phyloP scores from a whole-genome alignment of 257 asterid species.

The Prunella vulgaris region DNA sequence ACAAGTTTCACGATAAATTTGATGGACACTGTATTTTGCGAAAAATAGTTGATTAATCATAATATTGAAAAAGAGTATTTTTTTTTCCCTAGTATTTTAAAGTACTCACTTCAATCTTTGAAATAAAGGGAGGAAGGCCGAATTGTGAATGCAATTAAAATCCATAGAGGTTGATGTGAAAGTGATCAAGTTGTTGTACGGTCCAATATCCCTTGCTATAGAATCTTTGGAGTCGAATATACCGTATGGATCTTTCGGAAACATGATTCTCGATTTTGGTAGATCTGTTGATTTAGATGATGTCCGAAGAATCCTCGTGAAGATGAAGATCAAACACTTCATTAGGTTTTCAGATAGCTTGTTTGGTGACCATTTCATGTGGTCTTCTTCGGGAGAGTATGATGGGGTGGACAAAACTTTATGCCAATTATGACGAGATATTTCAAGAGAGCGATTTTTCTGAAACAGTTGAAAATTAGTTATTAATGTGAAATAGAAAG shows the following conservation, averaged over 20 bases:
- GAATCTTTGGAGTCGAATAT: conserved; percentile 65
- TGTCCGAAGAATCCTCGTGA: conserved; percentile 61
- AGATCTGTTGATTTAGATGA: conserved; percentile 67
- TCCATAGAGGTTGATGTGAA: conserved; percentile 67
- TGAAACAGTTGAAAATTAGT: conserved; percentile 11
- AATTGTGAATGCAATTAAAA: conserved; percentile 57
- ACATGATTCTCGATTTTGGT: conserved; percentile 59
- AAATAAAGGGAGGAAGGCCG: conserved; percentile 57
- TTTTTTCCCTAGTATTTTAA: background rate
- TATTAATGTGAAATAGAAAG: too few species aligned
- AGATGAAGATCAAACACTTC: conserved; percentile 72
- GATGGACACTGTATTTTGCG: too few species aligned
- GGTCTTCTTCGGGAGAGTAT: conserved; percentile 53
- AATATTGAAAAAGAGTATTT: background rate
- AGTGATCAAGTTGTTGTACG: conserved; percentile 73
- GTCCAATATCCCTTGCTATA: conserved; percentile 68
- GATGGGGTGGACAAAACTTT: conserved; percentile 36
- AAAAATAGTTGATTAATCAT: background rate
- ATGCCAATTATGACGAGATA: conserved; percentile 20
- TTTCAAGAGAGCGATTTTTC: conserved; percentile 44
- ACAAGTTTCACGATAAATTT: too few species aligned
- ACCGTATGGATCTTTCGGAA: conserved; percentile 68
- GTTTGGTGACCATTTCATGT: conserved; percentile 64
- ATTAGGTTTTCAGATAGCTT: conserved; percentile 80
- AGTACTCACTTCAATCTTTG: conserved; percentile 61